Conservation (phyloP, 257 asterid genomes). For the Sherardia arvensis region DNA sequence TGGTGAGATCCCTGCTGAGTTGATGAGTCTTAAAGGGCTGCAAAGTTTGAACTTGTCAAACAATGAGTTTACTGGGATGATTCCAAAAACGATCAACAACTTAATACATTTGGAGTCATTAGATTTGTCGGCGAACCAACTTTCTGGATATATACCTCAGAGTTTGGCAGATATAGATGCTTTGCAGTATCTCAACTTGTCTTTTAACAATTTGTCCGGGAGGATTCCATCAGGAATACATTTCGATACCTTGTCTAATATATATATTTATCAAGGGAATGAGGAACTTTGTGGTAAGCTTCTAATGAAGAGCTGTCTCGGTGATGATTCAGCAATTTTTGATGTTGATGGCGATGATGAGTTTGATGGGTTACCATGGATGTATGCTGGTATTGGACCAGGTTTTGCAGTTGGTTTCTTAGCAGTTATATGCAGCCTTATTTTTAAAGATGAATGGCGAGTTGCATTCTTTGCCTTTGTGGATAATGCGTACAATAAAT, state of each 20-base stretch:
- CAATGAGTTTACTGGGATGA: background rate
- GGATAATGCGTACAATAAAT: too few relatives aligned
- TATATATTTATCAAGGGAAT: background rate
- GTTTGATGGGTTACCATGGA: too few relatives aligned
- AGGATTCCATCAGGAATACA: background rate
- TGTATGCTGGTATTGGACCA: too few relatives aligned
- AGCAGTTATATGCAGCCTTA: too few relatives aligned
- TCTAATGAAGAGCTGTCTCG: background rate
- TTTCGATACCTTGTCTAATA: background rate
- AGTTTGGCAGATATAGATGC: background rate
- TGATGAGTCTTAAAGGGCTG: background rate
- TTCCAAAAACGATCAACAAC: background rate
- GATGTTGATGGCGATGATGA: too few relatives aligned
- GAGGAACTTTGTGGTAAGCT: background rate
- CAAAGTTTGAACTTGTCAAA: background rate
- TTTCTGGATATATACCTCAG: background rate
- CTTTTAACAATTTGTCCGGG: background rate
- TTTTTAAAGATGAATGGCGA: too few relatives aligned
- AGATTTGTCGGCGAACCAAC: background rate
- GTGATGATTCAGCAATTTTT: too few relatives aligned
- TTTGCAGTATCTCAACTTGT: background rate
- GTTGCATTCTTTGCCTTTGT: too few relatives aligned
- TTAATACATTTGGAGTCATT: background rate
- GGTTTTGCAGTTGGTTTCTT: too few relatives aligned
- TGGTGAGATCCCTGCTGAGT: background rate